These are phyloP conservation scores for Globisporangium heterothallicum DNA, from an alignment of 352 stramenopile genomes.

Conservation along the genomic window DNA sequence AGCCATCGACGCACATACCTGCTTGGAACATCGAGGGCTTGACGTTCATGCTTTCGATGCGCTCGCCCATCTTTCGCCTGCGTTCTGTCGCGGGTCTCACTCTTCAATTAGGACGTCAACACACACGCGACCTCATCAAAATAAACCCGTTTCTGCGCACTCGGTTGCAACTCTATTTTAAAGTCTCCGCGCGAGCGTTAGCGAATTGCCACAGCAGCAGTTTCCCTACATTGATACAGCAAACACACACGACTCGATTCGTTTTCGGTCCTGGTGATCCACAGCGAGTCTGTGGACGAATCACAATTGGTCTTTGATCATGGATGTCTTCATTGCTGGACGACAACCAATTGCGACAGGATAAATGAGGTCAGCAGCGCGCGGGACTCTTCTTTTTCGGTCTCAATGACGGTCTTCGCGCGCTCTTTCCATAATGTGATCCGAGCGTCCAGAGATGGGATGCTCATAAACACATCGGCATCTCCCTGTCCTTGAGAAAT, in stretches of 20 bases:
- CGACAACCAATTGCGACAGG: slow-evolving; percentile 28
- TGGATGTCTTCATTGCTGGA: slow-evolving; percentile 9
- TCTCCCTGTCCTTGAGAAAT: slow-evolving; percentile 75
- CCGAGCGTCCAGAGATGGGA: slow-evolving; percentile 65
- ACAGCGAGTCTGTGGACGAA: no score
- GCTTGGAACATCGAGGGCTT: slow-evolving; percentile 18
- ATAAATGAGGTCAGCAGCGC: slow-evolving; percentile 53
- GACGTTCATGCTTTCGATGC: slow-evolving; percentile 16
- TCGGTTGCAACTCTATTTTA: not conserved
- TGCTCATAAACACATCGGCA: slow-evolving; percentile 78
- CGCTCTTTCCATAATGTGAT: slow-evolving; percentile 75
- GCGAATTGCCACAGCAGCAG: not conserved
- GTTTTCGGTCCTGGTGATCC: no score
- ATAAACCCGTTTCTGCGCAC: not conserved
- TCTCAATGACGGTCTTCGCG: slow-evolving; percentile 76
- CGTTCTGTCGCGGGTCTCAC: not conserved
- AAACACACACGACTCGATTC: no score
- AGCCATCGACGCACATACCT: slow-evolving; percentile 3
- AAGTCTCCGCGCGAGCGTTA: not conserved
- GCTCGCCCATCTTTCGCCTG: slow-evolving; percentile 10
- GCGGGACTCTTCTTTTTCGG: slow-evolving; percentile 66
- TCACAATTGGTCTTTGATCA: no score
- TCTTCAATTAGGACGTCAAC: not conserved
- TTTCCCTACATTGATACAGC: not conserved
- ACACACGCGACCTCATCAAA: not conserved